Percentiles rank a stretch among this genome's conserved stretches.
Evolutionary conservation across 345 rosid species (phyloP).

Genomic region (Litchi chinensis): DNA sequence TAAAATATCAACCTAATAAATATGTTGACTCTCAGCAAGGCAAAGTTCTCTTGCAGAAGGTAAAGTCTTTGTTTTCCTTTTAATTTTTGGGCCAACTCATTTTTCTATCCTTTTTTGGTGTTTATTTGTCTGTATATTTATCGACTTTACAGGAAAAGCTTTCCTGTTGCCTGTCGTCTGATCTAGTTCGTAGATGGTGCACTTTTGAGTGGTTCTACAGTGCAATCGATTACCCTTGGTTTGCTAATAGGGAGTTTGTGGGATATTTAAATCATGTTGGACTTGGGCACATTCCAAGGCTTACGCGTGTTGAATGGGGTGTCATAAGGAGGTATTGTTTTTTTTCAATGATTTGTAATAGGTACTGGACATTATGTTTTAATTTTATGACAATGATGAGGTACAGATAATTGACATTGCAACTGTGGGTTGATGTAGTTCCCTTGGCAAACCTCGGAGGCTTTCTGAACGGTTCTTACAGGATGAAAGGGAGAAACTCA

Average conservation of each 20-base stretch:
- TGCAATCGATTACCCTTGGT: constrained; percentile 97
- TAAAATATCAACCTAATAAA: constrained; percentile 44
- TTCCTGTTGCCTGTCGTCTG: constrained; percentile 58
- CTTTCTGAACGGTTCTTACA: constrained; percentile 78
- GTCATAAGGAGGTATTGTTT: constrained; percentile 80
- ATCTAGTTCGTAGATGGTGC: constrained; percentile 85
- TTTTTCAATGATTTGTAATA: background rate
- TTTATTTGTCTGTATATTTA: constrained; percentile 13
- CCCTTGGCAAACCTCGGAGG: constrained; percentile 97
- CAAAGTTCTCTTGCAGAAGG: constrained; percentile 40
- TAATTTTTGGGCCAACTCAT: background rate
- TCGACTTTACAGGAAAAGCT: constrained; percentile 67
- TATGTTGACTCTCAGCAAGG: constrained; percentile 40
- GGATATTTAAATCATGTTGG: constrained; percentile 95
- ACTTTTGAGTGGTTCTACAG: constrained; percentile 93
- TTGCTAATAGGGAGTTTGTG: constrained; percentile 93
- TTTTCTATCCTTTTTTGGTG: background rate
- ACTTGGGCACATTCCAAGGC: constrained; percentile 89
- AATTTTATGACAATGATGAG: constrained; percentile 5
- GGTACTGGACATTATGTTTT: background rate
- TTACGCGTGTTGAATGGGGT: constrained; percentile 98
- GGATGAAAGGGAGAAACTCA: constrained; percentile 88
- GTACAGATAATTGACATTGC: constrained; percentile 16
- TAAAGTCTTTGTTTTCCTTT: constrained; percentile 23
- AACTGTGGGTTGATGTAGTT: constrained; percentile 53